A percentile compares a stretch with the other conserved stretches of the same genome.
phyloP scores from a whole-genome alignment of 306 rosid genomes.

The Dicorynia guianensis region DNA sequence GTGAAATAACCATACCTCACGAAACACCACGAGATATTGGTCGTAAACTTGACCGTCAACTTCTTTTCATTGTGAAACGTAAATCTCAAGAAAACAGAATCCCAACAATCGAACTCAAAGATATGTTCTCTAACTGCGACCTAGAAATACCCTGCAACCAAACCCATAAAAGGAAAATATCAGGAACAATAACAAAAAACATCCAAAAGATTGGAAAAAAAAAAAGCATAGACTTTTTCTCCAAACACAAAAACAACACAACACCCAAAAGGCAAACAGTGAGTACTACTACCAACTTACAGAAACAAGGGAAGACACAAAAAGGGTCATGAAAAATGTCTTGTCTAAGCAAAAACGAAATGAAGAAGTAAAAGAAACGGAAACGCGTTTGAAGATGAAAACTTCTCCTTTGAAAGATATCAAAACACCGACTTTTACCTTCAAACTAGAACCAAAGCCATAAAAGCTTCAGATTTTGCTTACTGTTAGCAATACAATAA shows the following conservation, averaged over 20 bases:
- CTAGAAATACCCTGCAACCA: constrained; percentile 43
- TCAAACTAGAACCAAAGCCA: neutral
- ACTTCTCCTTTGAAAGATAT: neutral
- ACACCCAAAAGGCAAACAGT: neutral
- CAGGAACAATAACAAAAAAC: neutral
- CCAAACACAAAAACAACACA: constrained; percentile 18
- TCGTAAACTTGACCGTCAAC: constrained; percentile 24
- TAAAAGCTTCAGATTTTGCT: constrained; percentile 14
- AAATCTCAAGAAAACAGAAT: constrained; percentile 54
- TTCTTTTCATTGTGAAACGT: constrained; percentile 45
- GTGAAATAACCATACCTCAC: constrained; percentile 40
- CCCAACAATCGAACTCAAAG: constrained; percentile 20
- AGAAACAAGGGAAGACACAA: neutral
- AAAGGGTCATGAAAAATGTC: neutral
- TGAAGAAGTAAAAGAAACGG: neutral
- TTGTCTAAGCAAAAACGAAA: neutral
- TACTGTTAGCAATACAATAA: neutral
- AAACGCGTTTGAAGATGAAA: constrained; percentile 26
- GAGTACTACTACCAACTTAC: neutral
- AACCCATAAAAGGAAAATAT: neutral
- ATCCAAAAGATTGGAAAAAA: neutral
- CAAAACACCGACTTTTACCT: constrained; percentile 36
- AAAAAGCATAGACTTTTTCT: neutral
- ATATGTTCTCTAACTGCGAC: constrained; percentile 14
- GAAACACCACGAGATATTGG: constrained; percentile 35